phyloP scores from a whole-genome alignment of 768 basidiomycete genomes.

The Xerocomellus dryophilus region DNA sequence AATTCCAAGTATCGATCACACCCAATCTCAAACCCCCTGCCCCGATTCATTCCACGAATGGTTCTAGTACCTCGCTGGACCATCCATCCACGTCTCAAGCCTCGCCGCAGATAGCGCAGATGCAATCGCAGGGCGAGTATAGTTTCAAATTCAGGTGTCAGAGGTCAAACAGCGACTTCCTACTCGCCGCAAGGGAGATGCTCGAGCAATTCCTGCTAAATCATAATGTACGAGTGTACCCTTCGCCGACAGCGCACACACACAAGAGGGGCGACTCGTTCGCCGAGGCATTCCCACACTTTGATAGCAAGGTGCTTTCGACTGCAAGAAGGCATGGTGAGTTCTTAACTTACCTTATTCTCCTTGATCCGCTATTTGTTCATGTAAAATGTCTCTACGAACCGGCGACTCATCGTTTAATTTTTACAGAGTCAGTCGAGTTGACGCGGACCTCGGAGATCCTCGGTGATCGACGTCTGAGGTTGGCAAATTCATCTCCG shows the following conservation, averaged over 20 bases:
- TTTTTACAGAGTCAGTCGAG: slow-evolving; percentile 65
- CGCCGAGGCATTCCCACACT: slow-evolving; percentile 93
- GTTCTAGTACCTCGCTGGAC: slow-evolving; percentile 48
- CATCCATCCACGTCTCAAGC: slow-evolving; percentile 33
- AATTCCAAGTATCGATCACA: slow-evolving; percentile 86
- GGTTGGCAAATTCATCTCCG: slow-evolving; percentile 85
- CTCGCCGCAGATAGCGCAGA: slow-evolving; percentile 18
- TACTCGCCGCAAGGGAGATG: slow-evolving; percentile 86
- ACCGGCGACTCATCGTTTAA: slow-evolving; percentile 9
- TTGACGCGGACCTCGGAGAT: slow-evolving; percentile 62
- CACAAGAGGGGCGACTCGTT: slow-evolving; percentile 91
- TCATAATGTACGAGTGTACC: slow-evolving; percentile 81
- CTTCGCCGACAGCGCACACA: slow-evolving; percentile 70
- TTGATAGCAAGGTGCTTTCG: slow-evolving; percentile 90
- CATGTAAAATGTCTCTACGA: neutral
- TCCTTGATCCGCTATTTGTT: slow-evolving; percentile 32
- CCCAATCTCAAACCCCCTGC: slow-evolving; percentile 63
- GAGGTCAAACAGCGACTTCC: slow-evolving; percentile 90
- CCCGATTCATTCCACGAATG: slow-evolving; percentile 42
- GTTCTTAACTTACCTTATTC: slow-evolving; percentile 2
- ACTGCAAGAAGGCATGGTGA: slow-evolving; percentile 67
- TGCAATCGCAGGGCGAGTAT: slow-evolving; percentile 51
- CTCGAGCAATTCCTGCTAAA: slow-evolving; percentile 87
- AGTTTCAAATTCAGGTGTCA: slow-evolving; percentile 97
- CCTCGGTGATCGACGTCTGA: slow-evolving; percentile 67